These are phyloP conservation scores for Ceratocystis eucalypticola DNA, from an alignment of 2,329 filamentous ascomycete genomes.

Conservation along the genomic window DNA sequence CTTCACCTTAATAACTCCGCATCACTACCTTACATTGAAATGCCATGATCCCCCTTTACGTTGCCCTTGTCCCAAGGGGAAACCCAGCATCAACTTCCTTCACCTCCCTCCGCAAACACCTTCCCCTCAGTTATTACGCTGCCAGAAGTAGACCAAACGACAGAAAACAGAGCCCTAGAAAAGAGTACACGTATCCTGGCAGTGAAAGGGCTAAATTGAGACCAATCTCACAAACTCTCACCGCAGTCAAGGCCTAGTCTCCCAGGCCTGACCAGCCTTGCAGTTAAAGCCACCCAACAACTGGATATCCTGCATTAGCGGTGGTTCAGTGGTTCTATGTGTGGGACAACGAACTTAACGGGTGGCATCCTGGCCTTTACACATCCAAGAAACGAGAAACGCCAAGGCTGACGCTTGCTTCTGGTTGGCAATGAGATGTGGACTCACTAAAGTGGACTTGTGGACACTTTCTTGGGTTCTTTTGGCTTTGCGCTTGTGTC, in stretches of 20 bases:
- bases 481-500: neutral
- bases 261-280: neutral
- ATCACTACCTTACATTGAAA: neutral
- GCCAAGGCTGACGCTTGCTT: neutral
- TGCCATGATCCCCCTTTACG: neutral
- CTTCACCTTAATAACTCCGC: neutral
- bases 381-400: neutral
- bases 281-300: slow-evolving; percentile 2
- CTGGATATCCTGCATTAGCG: slow-evolving; percentile 7
- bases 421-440: neutral
- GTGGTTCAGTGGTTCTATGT: neutral
- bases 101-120: neutral
- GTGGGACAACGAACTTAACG: neutral
- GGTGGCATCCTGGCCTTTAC: neutral
- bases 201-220: slow-evolving; percentile 9
- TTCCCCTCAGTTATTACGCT: neutral
- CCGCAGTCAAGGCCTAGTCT: slow-evolving; percentile 5
- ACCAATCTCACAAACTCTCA: slow-evolving; percentile 9
- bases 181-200: slow-evolving; percentile 6
- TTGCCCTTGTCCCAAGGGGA: neutral
- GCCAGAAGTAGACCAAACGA: neutral
- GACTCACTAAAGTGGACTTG: slow-evolving; percentile 9
- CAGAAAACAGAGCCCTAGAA: neutral
- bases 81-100: neutral
- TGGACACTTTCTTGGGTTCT: slow-evolving; percentile 9